Base-by-base conservation (phyloP, 1,284 basidiomycete species). In the Moniliophthora roreri region DNA sequence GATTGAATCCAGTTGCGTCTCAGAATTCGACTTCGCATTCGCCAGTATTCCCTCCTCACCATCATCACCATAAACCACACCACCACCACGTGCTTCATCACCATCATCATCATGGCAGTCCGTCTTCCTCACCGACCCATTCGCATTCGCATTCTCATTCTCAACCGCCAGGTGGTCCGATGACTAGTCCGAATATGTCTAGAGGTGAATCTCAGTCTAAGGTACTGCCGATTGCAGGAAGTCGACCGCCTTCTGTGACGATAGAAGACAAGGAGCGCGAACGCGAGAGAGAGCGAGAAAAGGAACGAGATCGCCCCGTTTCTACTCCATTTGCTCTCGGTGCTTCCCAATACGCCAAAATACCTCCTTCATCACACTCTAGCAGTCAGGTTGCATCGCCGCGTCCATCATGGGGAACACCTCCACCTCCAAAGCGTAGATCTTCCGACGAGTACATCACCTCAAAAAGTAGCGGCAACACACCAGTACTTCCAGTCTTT, bases 61-160 rank as follows among this genome's bases (percentile, higher is more conserved):
- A 62, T 37, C 60, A 59, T 50, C 44, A 60, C 45, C 59, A 60
- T 40, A 51, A 51, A 20, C 57, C 52, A 28, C 60, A 60, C 40
- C 60, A 62, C 34, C 60, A 62, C 39, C 60, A 62, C 51, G 52
- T 59, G 26, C 38, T 60, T 3, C 60, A 59, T 45, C 55, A 62
- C 46, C 59, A 61, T 37, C 58, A 56, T 48, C 23, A 47, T 34
- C 51, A 28, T 18, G 37, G 9, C 34, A 38, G 50, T 10, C 39
- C 41, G 1, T 52, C 53, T 10, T 38, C 50, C 6, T 46, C 51
- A 32, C 41, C 50, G 18, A 34, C 54, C 15, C 41, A 32, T 32
- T 32, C 28, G 28, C 28, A 32, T 11, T 32, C 28, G 24, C 24
- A 48, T 40, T 7, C 7, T 21, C 18, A 36, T 28, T 13, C 46